Conservation (phyloP, 495 filamentous ascomycete species). For the Xylaria longipes region DNA sequence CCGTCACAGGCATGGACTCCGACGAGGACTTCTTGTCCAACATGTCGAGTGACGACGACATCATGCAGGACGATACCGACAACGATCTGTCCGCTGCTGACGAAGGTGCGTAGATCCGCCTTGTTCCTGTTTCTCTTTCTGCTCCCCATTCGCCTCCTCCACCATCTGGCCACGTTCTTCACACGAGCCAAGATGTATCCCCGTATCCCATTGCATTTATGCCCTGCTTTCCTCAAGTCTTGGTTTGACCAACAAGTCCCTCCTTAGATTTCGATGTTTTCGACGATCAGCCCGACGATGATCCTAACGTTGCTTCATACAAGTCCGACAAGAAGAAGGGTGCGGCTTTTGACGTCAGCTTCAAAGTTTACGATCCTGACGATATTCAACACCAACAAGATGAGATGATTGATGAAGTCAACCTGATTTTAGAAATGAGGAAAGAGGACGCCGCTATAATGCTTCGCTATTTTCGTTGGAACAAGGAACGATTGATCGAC, state of each 20-base stretch:
- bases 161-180: neutral
- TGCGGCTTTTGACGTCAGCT: conserved; percentile 83
- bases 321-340: conserved; percentile 71
- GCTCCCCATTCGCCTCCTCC: neutral
- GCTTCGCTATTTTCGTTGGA: conserved; percentile 88
- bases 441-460: conserved; percentile 89
- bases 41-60: conserved; percentile 77
- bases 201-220: neutral
- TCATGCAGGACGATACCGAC: conserved; percentile 77
- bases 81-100: conserved; percentile 74
- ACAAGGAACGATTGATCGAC: conserved; percentile 92
- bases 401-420: conserved; percentile 83
- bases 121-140: conserved; percentile 7
- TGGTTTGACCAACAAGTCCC: conserved; percentile 24
- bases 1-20: conserved; percentile 86
- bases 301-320: conserved; percentile 78
- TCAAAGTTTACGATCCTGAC: conserved; percentile 74
- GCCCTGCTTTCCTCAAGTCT: neutral
- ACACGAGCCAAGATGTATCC: neutral
- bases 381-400: conserved; percentile 87
- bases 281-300: conserved; percentile 70
- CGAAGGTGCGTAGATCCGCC: conserved; percentile 64
- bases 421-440: conserved; percentile 82
- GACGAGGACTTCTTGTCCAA: conserved; percentile 95
- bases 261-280: conserved; percentile 69